phyloP scores from a whole-genome alignment of 345 rosid genomes.

The Salix arbutifolia region DNA sequence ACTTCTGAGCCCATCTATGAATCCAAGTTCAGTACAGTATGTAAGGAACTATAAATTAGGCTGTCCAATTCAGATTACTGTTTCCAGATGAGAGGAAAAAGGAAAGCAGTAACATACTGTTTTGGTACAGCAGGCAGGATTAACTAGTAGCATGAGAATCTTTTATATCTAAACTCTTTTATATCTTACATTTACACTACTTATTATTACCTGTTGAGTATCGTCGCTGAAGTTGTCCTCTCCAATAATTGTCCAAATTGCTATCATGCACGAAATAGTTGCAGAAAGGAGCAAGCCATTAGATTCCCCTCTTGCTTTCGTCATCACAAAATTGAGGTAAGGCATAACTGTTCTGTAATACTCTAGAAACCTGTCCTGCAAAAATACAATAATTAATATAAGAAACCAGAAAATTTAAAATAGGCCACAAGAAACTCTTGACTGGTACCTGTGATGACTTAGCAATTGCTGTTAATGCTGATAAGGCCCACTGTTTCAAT shows the following conservation, averaged over 20 bases:
- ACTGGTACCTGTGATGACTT: constrained; percentile 2
- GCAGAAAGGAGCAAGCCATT: neutral
- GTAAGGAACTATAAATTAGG: neutral
- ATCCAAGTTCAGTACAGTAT: neutral
- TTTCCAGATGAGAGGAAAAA: neutral
- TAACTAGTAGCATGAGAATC: no score
- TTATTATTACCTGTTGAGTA: neutral
- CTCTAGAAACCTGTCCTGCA: constrained; percentile 13
- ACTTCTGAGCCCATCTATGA: neutral
- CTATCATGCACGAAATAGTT: constrained; percentile 3
- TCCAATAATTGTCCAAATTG: neutral
- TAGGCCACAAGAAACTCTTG: neutral
- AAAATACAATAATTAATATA: neutral
- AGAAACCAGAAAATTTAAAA: no score
- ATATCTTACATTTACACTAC: neutral
- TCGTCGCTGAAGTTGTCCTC: neutral
- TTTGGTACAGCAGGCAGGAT: no score
- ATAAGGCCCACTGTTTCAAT: neutral
- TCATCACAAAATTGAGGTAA: constrained; percentile 25
- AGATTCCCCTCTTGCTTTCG: constrained; percentile 11
- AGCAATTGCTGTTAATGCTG: no score
- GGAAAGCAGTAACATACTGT: no score
- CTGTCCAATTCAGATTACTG: no score
- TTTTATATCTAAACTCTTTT: neutral
- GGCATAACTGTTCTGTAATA: constrained; percentile 30